Conservation (phyloP, 441 rosid genomes). For the Arabidopsis lyrata region DNA sequence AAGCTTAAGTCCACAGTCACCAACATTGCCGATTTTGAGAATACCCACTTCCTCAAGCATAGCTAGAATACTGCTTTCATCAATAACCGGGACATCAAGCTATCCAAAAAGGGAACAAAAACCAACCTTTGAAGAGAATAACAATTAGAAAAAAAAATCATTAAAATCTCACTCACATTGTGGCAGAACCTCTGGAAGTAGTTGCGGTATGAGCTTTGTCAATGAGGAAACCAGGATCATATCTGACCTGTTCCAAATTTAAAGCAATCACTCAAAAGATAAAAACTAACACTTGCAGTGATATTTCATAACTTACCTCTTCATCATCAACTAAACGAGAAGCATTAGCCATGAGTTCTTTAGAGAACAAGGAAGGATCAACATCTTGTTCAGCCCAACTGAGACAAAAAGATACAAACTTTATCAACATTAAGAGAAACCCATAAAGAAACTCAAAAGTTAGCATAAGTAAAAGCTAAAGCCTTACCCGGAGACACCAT, state of each 20-base stretch:
- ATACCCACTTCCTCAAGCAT: slow-evolving; percentile 80
- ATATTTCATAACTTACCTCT: slow-evolving; percentile 56
- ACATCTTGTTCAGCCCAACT: slow-evolving; percentile 95
- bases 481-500: slow-evolving; percentile 88
- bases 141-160: background rate
- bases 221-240: slow-evolving; percentile 79
- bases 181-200: slow-evolving; percentile 84
- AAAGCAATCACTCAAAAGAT: slow-evolving; percentile 1
- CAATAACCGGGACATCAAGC: slow-evolving; percentile 37
- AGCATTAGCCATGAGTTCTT: slow-evolving; percentile 80
- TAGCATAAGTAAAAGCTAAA: background rate
- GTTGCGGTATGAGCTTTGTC: slow-evolving; percentile 86
- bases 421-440: slow-evolving; percentile 13
- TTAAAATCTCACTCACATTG: slow-evolving; percentile 76
- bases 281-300: background rate
- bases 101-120: background rate
- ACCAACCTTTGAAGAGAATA: slow-evolving; percentile 18
- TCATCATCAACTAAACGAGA: slow-evolving; percentile 61
- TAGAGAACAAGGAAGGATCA: slow-evolving; percentile 91
- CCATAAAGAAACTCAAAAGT: background rate
- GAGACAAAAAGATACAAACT: slow-evolving; percentile 38
- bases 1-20: slow-evolving; percentile 89
- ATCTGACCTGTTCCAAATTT: slow-evolving; percentile 62
- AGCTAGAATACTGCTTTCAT: slow-evolving; percentile 69
- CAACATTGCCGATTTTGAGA: slow-evolving; percentile 80